A percentile compares a stretch with the other conserved stretches of the same genome.
These are phyloP conservation scores for Coemansia reversa DNA, from an alignment of 192 early-diverging fungal genomes.

Conservation along the genomic window DNA sequence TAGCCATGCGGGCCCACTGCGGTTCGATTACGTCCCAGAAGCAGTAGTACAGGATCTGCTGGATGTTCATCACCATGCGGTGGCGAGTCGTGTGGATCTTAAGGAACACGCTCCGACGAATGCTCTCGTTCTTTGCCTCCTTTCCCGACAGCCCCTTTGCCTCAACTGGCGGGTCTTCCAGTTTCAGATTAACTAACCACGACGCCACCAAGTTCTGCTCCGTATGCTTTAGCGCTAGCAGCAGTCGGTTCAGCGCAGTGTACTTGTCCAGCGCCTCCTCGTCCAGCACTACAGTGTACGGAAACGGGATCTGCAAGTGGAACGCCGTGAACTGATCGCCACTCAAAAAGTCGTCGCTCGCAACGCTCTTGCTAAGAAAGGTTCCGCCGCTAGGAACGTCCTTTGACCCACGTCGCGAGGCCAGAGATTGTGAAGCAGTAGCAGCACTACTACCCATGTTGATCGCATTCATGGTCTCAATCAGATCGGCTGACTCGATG, in stretches of 20 bases:
- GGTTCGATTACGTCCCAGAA: conserved; percentile 93
- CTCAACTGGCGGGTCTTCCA: conserved; percentile 32
- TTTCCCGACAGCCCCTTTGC: conserved; percentile 27
- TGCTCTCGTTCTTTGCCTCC: conserved; percentile 41
- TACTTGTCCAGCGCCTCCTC: conserved; percentile 85
- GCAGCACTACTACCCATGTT: conserved; percentile 5
- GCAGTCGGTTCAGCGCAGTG: conserved; percentile 84
- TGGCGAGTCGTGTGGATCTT: conserved; percentile 72
- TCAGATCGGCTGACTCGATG: conserved; percentile 67
- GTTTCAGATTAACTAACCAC: conserved; percentile 63
- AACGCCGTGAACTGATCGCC: conserved; percentile 83
- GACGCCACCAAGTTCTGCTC: conserved; percentile 75
- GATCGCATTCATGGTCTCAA: conserved; percentile 44
- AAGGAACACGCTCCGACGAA: conserved; percentile 59
- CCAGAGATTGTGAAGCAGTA: conserved; percentile 5
- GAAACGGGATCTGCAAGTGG: conserved; percentile 82
- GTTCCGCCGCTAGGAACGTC: conserved; percentile 7
- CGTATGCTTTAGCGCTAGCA: conserved; percentile 84
- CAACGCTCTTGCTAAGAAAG: conserved; percentile 20
- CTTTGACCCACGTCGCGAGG: neutral
- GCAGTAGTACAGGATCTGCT: conserved; percentile 87
- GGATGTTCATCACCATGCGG: conserved; percentile 87
- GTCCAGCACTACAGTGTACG: conserved; percentile 85
- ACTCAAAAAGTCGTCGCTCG: conserved; percentile 35
- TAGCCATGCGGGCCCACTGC: conserved; percentile 74